Conservation (phyloP, 768 basidiomycete genomes). For the Rhizopogon salebrosus region DNA sequence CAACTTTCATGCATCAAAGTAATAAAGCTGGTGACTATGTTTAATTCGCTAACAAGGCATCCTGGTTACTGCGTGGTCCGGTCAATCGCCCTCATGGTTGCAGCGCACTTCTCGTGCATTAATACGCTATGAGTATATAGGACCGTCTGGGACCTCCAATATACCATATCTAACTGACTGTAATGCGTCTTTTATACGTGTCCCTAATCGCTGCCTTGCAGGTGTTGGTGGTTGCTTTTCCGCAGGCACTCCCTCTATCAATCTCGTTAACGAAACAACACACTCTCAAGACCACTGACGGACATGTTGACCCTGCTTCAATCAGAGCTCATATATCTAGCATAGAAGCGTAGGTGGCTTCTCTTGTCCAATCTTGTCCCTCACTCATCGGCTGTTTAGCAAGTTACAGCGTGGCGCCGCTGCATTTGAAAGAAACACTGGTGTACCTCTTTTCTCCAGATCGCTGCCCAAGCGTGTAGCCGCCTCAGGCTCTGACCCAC, state of each 20-base stretch:
- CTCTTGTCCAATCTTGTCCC: not conserved
- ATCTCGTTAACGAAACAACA: conserved; percentile 16
- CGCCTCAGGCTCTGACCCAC: conserved; percentile 1
- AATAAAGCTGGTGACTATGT: not conserved
- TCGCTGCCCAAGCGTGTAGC: not conserved
- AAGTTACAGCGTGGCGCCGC: conserved; percentile 13
- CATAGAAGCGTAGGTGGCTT: conserved; percentile 4
- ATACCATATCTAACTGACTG: not conserved
- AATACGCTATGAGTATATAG: not conserved
- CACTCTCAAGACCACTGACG: conserved; percentile 5
- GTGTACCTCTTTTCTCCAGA: not conserved
- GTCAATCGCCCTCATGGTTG: not conserved
- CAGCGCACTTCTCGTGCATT: not conserved
- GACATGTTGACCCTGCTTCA: conserved; percentile 12
- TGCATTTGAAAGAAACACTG: conserved; percentile 5
- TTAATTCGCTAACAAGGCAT: not conserved
- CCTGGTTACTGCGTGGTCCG: not conserved
- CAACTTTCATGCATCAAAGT: not conserved
- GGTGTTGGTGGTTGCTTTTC: conserved; percentile 13
- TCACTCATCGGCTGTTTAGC: conserved; percentile 8
- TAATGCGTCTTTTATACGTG: conserved; percentile 10
- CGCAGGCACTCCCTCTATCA: conserved; percentile 6
- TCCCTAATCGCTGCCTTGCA: conserved; percentile 7
- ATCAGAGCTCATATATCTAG: conserved; percentile 11
- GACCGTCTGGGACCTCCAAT: not conserved